Evolutionary conservation across 768 basidiomycete genomes (phyloP), one percentile per base, ranked within the genome.

Genomic region (Kwoniella heveanensis): DNA sequence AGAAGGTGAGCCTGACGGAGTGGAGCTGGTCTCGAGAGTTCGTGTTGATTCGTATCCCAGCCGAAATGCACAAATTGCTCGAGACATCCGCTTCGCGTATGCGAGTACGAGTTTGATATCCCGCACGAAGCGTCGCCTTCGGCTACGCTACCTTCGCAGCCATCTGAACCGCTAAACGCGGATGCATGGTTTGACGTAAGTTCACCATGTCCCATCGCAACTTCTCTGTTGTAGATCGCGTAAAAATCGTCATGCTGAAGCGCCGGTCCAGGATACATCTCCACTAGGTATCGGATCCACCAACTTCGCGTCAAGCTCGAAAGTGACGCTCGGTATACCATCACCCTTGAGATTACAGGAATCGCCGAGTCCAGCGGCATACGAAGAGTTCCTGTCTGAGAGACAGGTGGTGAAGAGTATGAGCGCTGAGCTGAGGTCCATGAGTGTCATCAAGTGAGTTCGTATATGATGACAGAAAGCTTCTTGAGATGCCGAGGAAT

Each of bases 61-160:
- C 54, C 54, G 39, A 55, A 55, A 39, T 55, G 54, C 39, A 55
- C 24, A 6, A 55, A 55, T 39, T 55, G 54, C 21, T 21, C 54
- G 2, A 55, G 54, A 55, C 54, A 55, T 24, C 54, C 54, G 8
- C 39, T 55, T 4, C n/a, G 54, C 22, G 36, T 55, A 21, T 55
- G 54, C 39, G 54, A 55, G 26, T 55, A 55, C 54, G 54, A 55
- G 32, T 55, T 29, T 19, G 52, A 30, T n/a, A 30, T 54, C 27
- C 26, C 39, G 9, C 39, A 44, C 4, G 39, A 44, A 9, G 39
- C 39, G 39, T 3, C 17, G 19, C 39, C 39, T 26, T 5, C 29
- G 9, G 27, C 15, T 10, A 25, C 49, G 10, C 12, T 22, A 15
- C 24, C 22, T 5, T 12, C 10, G 5, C 8, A 24, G 21, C 24